Percentiles rank a stretch among this genome's conserved stretches.
These are phyloP conservation scores for Pelargonium myrrhifolium DNA, from an alignment of 441 rosid genomes.

Conservation along the genomic window DNA sequence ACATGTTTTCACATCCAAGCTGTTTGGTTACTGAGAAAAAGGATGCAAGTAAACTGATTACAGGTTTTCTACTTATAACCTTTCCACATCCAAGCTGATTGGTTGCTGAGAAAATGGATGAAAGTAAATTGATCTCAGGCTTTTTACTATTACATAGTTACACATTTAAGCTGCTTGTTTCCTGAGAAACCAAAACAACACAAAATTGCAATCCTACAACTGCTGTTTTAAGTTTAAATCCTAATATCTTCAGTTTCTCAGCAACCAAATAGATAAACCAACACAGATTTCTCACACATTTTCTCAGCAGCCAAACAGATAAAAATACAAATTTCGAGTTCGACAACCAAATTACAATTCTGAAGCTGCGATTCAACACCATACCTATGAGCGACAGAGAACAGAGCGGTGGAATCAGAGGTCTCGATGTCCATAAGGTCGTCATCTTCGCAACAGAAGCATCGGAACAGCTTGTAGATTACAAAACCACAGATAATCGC, in stretches of 20 bases:
- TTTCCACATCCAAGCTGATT: too few relatives aligned
- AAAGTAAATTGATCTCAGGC: too few relatives aligned
- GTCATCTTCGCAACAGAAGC: constrained; percentile 50
- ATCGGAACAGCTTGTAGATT: constrained; percentile 44
- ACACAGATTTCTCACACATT: not conserved
- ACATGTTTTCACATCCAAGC: too few relatives aligned
- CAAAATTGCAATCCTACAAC: too few relatives aligned
- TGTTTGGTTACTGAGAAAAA: too few relatives aligned
- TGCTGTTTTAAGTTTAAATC: too few relatives aligned
- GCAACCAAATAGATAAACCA: constrained; percentile 8
- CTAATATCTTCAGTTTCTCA: not conserved
- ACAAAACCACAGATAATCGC: constrained; percentile 65
- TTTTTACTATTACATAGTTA: too few relatives aligned
- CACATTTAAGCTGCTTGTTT: not conserved
- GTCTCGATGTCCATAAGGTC: constrained; percentile 41
- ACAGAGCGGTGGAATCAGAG: constrained; percentile 56
- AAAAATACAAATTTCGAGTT: not conserved
- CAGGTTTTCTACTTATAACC: too few relatives aligned
- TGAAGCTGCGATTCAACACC: not conserved
- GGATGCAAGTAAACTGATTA: too few relatives aligned
- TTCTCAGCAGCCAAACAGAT: constrained; percentile 4
- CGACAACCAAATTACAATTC: not conserved
- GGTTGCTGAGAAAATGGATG: too few relatives aligned
- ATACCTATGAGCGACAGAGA: constrained; percentile 67
- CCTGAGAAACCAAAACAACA: not conserved